phyloP scores from a whole-genome alignment of 192 early-diverging fungal species.

The Martensiomyces pterosporus region DNA sequence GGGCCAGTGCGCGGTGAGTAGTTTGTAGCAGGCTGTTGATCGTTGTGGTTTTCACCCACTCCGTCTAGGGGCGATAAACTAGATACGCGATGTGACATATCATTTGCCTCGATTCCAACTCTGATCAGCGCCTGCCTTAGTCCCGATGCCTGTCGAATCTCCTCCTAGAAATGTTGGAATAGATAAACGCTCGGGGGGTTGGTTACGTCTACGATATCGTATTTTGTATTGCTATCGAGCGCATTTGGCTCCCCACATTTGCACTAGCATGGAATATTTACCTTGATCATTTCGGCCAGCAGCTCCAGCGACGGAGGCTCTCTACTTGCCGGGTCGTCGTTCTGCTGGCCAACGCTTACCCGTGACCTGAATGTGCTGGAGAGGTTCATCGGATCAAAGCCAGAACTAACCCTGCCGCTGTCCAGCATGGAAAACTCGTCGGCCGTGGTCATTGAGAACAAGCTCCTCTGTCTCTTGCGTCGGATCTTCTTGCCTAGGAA shows the following conservation, averaged over 20 bases:
- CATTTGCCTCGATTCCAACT: slow-evolving; percentile 29
- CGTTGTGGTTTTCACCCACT: not conserved
- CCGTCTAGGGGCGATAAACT: slow-evolving; percentile 10
- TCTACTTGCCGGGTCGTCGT: slow-evolving; percentile 4
- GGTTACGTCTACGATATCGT: too few species aligned
- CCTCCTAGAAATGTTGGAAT: slow-evolving; percentile 10
- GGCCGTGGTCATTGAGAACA: slow-evolving; percentile 48
- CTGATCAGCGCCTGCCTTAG: slow-evolving; percentile 44
- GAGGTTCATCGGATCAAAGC: slow-evolving; percentile 24
- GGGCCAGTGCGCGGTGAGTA: not conserved
- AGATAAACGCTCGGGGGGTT: too few species aligned
- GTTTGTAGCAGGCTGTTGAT: not conserved
- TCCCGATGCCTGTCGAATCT: slow-evolving; percentile 48
- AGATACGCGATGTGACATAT: slow-evolving; percentile 28
- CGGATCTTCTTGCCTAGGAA: slow-evolving; percentile 41
- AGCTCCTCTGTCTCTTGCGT: slow-evolving; percentile 41
- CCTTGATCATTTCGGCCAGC: slow-evolving; percentile 48
- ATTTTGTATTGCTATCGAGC: too few species aligned
- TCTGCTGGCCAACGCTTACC: slow-evolving; percentile 1
- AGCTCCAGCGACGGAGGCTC: slow-evolving; percentile 41
- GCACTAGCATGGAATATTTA: not conserved
- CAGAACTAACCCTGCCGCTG: slow-evolving; percentile 20
- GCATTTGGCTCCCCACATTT: not conserved
- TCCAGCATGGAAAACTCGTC: slow-evolving; percentile 42
- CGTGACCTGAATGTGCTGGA: slow-evolving; percentile 6